Base-by-base conservation (phyloP, 31 red algal species). In the Bonnemaisonia californica region DNA sequence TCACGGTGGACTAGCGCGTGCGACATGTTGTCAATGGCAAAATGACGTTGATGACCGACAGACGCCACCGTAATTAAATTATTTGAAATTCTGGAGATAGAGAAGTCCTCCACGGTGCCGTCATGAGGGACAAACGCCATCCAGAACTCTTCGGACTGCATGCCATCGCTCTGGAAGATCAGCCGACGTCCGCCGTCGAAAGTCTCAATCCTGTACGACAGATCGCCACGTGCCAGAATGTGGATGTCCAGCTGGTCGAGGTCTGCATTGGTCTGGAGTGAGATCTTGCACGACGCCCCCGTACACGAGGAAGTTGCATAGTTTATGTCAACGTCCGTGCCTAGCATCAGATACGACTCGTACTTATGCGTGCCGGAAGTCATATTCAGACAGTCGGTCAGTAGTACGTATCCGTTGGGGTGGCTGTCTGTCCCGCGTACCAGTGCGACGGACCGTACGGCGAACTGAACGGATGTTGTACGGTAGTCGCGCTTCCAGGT, bases 401-500 rank as follows among this genome's bases (percentile, higher is more conserved):
- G 24, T n/a, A 74, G 38, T 54, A 74, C 47, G 1, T 74, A 74
- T 11, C 70, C 70, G 23, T 5, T 37, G 24, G 70, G n/a, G n/a
- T n/a, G n/a, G n/a, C n/a, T 24, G 56, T 29, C 54, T 79, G 36
- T 4, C 4, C 21, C 61, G n/a, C 75, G 75, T 5, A 79, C 58
- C 9, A 79, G 27, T 36, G 75, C 54, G 19, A 35, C 47, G 3
- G 75, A 79, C 8, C 75, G 75, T n/a, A 79, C 54, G 18, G 56
- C 75, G 22, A 26, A 79, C 16, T 22, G 34, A 5, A 79, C 5
- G 3, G 54, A 18, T 19, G 8, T 57, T 32, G 71, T 40, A 2
- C 84, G 72, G 45, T 87, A 87, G 1, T 59, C 54, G 34, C 84
- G 41, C 61, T 72, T 79, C 84, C 84, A 87, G 4, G 74, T 71